Conservation (phyloP, 2,329 filamentous ascomycete genomes). For the Ophiostoma tasmaniense region DNA sequence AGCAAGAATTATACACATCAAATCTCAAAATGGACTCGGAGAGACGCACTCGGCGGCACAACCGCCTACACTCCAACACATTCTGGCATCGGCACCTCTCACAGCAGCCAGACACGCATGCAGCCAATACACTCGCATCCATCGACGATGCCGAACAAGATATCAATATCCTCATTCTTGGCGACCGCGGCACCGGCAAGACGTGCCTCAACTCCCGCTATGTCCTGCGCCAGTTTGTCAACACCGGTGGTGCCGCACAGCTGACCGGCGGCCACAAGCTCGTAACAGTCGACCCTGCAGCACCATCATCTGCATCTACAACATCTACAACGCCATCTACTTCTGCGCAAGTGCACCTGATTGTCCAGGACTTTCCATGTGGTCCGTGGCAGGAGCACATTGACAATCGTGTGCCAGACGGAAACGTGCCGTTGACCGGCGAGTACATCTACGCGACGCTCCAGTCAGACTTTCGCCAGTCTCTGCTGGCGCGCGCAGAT, state of each 20-base stretch:
- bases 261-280: constrained; percentile 8
- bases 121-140: neutral
- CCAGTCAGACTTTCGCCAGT: constrained; percentile 5
- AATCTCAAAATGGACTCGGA: neutral
- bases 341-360: neutral
- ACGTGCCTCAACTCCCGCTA: constrained; percentile 8
- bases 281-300: neutral
- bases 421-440: neutral
- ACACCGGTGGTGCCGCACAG: constrained; percentile 2
- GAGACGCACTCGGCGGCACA: neutral
- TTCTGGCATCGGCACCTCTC: constrained; percentile 1
- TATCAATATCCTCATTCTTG: constrained; percentile 3
- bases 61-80: constrained; percentile 5
- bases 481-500: neutral
- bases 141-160: constrained; percentile 6
- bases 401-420: constrained; percentile 1
- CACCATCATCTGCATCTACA: neutral
- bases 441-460: constrained; percentile 5
- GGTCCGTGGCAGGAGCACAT: neutral
- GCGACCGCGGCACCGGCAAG: constrained; percentile 6
- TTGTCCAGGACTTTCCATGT: constrained; percentile 6
- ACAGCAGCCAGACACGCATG: neutral
- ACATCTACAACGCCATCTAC: neutral
- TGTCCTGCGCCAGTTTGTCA: constrained; percentile 3
- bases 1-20: neutral